Conservation (phyloP, 1,139 yeast species). For the Pneumocystis murina region DNA sequence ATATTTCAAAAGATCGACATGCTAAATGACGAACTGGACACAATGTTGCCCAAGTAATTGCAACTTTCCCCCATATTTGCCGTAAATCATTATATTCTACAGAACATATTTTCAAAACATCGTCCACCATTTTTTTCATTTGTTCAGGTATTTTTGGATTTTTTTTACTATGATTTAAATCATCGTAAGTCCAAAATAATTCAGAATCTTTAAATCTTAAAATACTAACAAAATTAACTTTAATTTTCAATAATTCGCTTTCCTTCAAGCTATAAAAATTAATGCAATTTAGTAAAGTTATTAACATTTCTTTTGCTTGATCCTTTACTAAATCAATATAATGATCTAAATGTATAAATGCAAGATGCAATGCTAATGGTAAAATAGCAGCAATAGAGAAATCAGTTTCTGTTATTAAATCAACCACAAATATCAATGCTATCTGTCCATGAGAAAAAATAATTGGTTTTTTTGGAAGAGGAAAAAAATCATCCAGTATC, state of each 20-base stretch:
- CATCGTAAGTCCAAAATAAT: slow-evolving; percentile 75
- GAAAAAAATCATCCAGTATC: slow-evolving; percentile 43
- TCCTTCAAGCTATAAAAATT: slow-evolving; percentile 26
- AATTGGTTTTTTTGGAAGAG: slow-evolving; percentile 48
- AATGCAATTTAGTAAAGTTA: slow-evolving; percentile 55
- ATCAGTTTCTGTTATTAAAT: slow-evolving; percentile 46
- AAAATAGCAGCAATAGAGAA: slow-evolving; percentile 42
- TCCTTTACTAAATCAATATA: slow-evolving; percentile 70
- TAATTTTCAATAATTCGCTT: slow-evolving; percentile 34
- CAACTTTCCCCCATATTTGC: slow-evolving; percentile 69
- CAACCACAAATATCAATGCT: slow-evolving; percentile 72
- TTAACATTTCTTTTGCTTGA: slow-evolving; percentile 62
- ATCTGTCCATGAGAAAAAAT: slow-evolving; percentile 79
- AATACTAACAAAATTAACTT: slow-evolving; percentile 40
- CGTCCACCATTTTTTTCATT: slow-evolving; percentile 67
- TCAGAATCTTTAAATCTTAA: slow-evolving; percentile 27
- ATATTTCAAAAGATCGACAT: slow-evolving; percentile 85
- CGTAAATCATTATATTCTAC: slow-evolving; percentile 40
- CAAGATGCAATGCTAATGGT: slow-evolving; percentile 69
- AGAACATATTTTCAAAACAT: slow-evolving; percentile 42
- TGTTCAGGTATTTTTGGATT: slow-evolving; percentile 79
- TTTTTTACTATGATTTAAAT: slow-evolving; percentile 55
- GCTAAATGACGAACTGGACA: slow-evolving; percentile 97
- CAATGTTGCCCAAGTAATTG: slow-evolving; percentile 89
- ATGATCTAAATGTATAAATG: slow-evolving; percentile 73